Conservation (phyloP, 1,139 yeast species). For the Yamadazyma triangularis region DNA sequence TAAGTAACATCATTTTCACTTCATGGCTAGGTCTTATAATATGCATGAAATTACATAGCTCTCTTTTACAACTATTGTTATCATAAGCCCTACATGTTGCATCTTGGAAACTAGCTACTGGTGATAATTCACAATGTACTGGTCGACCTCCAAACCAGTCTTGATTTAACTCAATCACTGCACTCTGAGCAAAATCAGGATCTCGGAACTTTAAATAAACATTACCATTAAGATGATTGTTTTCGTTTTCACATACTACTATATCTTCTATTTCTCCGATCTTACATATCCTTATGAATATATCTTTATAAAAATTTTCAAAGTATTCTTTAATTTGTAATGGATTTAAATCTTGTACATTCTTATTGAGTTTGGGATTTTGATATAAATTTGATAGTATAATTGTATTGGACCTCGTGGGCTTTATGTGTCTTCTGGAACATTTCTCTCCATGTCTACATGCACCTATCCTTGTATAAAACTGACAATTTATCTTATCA, state of each 20-base stretch:
- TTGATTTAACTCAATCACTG: constrained; percentile 58
- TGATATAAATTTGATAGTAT: constrained; percentile 66
- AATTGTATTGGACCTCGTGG: constrained; percentile 63
- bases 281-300: constrained; percentile 62
- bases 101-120: constrained; percentile 67
- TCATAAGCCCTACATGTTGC: constrained; percentile 76
- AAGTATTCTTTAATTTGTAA: constrained; percentile 49
- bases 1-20: constrained; percentile 34
- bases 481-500: constrained; percentile 35
- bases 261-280: constrained; percentile 63
- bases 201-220: constrained; percentile 64
- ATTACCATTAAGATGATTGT: constrained; percentile 78
- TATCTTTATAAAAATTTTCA: constrained; percentile 68
- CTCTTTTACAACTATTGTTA: constrained; percentile 59
- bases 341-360: constrained; percentile 24
- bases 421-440: constrained; percentile 70
- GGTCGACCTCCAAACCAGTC: constrained; percentile 85
- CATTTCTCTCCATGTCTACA: constrained; percentile 93
- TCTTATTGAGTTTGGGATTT: constrained; percentile 51
- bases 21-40: constrained; percentile 52
- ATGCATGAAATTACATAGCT: constrained; percentile 86
- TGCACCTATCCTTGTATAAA: constrained; percentile 83
- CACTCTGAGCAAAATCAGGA: constrained; percentile 56
- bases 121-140: constrained; percentile 74
- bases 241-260: constrained; percentile 79